phyloP scores from a whole-genome alignment of 495 filamentous ascomycete genomes.

The Aspergillus leporis region DNA sequence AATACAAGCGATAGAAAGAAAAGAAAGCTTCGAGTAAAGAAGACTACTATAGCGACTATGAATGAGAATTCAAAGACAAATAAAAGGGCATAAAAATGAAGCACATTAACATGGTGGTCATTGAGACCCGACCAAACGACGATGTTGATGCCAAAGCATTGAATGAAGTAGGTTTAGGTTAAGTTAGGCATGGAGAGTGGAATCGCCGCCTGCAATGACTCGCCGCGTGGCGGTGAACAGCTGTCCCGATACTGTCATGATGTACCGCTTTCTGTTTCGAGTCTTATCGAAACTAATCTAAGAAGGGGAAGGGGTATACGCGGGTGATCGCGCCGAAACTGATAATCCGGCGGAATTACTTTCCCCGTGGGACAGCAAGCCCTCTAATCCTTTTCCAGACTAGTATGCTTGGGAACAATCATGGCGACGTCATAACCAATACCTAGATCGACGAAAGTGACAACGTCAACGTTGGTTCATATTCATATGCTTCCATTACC shows the following conservation, averaged over 20 bases:
- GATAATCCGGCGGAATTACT: conserved; percentile 13
- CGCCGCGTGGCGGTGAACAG: conserved; percentile 19
- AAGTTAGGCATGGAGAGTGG: conserved; percentile 5
- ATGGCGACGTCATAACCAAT: conserved; percentile 10
- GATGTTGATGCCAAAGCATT: conserved; percentile 7
- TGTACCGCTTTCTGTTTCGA: conserved; percentile 17
- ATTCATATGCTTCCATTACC: no score
- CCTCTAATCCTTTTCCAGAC: background rate
- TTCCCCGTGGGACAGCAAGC: background rate
- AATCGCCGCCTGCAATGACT: conserved; percentile 9
- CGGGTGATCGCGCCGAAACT: no score
- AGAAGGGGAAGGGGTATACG: no score
- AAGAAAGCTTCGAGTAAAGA: background rate
- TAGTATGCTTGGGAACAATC: background rate
- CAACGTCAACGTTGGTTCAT: no score
- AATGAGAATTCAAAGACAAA: background rate
- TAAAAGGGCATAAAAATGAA: background rate
- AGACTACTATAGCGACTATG: conserved; percentile 7
- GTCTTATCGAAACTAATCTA: background rate
- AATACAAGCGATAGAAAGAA: conserved; percentile 5
- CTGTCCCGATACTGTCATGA: conserved; percentile 11
- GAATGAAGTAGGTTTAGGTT: conserved; percentile 3
- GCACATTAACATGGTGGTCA: conserved; percentile 24
- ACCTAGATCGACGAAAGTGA: conserved; percentile 1
- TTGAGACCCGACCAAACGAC: conserved; percentile 16